phyloP scores from a whole-genome alignment of 2,329 filamentous ascomycete genomes.

The Monilinia aucupariae region DNA sequence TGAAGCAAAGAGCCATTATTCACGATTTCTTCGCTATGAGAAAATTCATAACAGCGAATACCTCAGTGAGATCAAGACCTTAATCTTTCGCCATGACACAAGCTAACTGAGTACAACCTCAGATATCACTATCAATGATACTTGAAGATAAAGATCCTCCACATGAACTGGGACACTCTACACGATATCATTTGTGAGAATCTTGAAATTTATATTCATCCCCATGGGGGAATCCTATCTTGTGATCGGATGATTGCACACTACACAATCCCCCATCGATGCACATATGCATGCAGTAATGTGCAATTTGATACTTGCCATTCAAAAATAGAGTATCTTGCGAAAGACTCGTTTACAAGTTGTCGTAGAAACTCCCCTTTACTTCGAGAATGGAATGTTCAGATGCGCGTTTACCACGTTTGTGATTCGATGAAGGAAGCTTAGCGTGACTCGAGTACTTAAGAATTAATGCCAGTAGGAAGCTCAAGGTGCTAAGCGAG shows the following conservation, averaged over 20 bases:
- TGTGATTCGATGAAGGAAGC: not conserved
- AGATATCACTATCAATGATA: not conserved
- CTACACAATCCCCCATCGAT: not conserved
- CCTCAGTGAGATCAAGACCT: constrained; percentile 3
- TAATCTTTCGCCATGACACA: not conserved
- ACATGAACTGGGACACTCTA: not conserved
- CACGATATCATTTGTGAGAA: not conserved
- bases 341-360: not conserved
- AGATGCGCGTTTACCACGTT: not conserved
- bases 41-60: not conserved
- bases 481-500: not conserved
- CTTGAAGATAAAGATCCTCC: not conserved
- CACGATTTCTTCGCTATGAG: constrained; percentile 14
- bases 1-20: constrained; percentile 28
- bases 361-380: too few species aligned
- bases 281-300: not conserved
- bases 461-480: not conserved
- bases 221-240: not conserved
- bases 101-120: not conserved
- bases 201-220: not conserved
- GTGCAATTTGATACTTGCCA: not conserved
- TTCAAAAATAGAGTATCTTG: not conserved
- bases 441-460: not conserved
- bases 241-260: not conserved
- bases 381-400: too few species aligned